Evolutionary conservation across 2,329 filamentous ascomycete genomes (phyloP), one percentile per base, ranked within the genome.

Genomic region (Hymenoscyphus fraxineus): DNA sequence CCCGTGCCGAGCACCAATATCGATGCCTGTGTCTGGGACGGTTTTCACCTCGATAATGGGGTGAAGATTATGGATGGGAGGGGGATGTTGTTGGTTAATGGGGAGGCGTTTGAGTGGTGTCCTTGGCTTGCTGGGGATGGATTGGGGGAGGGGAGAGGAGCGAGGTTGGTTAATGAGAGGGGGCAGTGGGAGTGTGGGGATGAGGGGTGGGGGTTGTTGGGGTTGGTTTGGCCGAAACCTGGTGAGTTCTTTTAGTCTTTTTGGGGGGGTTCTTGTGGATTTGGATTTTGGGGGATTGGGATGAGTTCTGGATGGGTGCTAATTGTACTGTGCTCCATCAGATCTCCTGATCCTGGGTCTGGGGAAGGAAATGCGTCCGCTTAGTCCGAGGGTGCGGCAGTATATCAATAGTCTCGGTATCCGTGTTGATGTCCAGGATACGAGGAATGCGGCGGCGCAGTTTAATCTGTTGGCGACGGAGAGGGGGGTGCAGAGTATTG

Each of bases 391-490:
- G 70, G 91, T 92, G 55, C 87, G 89, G 70, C 82, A 82, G 65
- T 82, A 87, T 70, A 86, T 99, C 64, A 89, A 88, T 67, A 83
- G 85, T 38, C 77, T 98, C 54, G 95, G 95, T 0, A 90, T 98
- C 70, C 83, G 92, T 64, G 82, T 98, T 5, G 95, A 99, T 73
- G 83, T 97, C 3, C 84, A 94, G 73, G 95, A 98, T 78, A 98
- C 95, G 39, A 83, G 92, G 68, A 98, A 98, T 78, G 95, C 95
- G 9, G 92, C 94, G 1, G 90, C 93, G 40, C 93, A 97, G 76
- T 99, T 95, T 77, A 99, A 99, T 75, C 76, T 99, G 73, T 80
- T 99, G 62, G 94, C 93, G n/a, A 98, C 93, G 19, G 95, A 99
- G 80, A 82, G 95, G 60, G 94, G 95, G 1, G 87, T 95, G 6